phyloP scores from a whole-genome alignment of 1,284 basidiomycete species.

The Ceratobasidium sp. region DNA sequence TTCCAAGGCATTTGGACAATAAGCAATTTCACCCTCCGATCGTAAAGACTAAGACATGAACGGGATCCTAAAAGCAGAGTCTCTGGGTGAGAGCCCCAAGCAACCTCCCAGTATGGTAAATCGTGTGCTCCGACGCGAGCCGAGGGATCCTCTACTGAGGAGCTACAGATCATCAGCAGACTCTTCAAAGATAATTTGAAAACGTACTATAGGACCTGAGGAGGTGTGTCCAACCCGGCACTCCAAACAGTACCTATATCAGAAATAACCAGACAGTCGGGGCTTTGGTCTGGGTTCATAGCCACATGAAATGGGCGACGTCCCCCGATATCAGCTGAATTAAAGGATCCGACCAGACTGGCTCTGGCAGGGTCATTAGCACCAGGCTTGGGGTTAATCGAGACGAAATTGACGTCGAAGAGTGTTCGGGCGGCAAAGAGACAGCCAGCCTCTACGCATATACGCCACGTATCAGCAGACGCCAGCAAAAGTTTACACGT shows the following conservation, averaged over 20 bases:
- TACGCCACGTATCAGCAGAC: background rate
- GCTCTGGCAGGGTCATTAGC: slow-evolving; percentile 7
- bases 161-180: background rate
- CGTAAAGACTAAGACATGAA: slow-evolving; percentile 16
- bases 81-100: slow-evolving; percentile 23
- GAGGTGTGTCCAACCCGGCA: background rate
- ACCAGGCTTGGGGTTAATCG: slow-evolving; percentile 10
- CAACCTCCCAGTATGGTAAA: slow-evolving; percentile 26
- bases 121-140: slow-evolving; percentile 21
- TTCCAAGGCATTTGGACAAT: too few relatives aligned
- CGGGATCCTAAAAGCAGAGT: slow-evolving; percentile 17
- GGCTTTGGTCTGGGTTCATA: slow-evolving; percentile 8
- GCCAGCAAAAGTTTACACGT: too few relatives aligned
- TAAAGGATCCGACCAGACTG: background rate
- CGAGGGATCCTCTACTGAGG: slow-evolving; percentile 4
- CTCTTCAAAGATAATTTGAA: background rate
- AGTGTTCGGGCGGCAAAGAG: slow-evolving; percentile 31
- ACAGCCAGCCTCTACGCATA: slow-evolving; percentile 33
- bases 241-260: slow-evolving; percentile 23
- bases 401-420: slow-evolving; percentile 21
- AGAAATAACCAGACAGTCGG: slow-evolving; percentile 9
- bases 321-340: background rate
- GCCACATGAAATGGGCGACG: slow-evolving; percentile 23
- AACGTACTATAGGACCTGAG: slow-evolving; percentile 5
- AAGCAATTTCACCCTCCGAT: slow-evolving; percentile 2